Base-by-base conservation (phyloP, 495 filamentous ascomycete genomes). In the Xylaria curta region DNA sequence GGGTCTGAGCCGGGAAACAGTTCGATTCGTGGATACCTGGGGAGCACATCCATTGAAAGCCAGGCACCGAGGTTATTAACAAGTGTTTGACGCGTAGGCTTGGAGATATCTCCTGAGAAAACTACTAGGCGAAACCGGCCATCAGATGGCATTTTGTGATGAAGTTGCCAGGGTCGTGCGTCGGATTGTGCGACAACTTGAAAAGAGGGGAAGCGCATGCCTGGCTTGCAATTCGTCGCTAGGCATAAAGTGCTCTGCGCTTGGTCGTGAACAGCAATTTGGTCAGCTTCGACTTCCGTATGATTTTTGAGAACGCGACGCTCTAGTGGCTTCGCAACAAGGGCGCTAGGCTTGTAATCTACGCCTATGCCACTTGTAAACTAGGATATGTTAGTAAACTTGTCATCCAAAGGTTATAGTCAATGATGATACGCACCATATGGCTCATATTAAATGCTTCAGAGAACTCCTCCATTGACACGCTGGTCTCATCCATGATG, bases 71-170 rank as follows among this genome's bases (percentile, higher is more conserved):
- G 78, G 3, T 69, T 38, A 60, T 83, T 78, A 9, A 90, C 63
- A 33, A 68, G 63, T 5, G 9, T 51, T 31, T 24, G 64, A 2
- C 85, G 80, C 9, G 44, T 53, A 12, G 78, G 6, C 19, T 79
- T n/a, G 2, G 78, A 72, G 15, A 92, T 76, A 77, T 91, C 85
- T 3, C 91, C 91, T 0, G 85, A 85, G 51, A 92, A 87, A 26
- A 91, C 68, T 9, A 93, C 85, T 38, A 93, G 77, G 0, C 91
- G 78, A 82, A 88, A 94, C 9, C 89, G 82, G 0, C 91, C 91
- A 74, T 93, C 89, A 4, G 83, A 76, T 1, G 77, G 75, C 1
- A 85, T 69, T 28, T 75, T 58, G 59, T 81, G 72, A 24, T 82
- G 81, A 15, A 91, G 78, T 54, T 89, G 87, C 79, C 85, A 81